Conservation (phyloP, 2,329 filamentous ascomycete species). For the Plectosphaerella plurivora region DNA sequence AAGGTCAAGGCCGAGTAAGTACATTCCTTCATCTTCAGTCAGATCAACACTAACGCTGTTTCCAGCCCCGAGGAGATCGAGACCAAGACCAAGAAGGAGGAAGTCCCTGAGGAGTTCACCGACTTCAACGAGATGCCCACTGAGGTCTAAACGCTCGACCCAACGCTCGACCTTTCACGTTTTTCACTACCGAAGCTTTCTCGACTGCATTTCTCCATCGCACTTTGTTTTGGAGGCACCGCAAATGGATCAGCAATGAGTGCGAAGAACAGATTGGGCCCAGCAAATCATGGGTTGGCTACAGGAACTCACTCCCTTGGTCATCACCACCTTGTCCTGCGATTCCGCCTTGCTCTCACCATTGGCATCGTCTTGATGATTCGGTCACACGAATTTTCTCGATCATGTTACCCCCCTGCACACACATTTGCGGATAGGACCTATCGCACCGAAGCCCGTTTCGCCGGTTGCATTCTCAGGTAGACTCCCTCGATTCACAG, state of each 20-base stretch:
- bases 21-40: neutral
- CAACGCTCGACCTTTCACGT: neutral
- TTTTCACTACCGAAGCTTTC: too few species aligned
- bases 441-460: too few species aligned
- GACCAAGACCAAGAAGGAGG: constrained; percentile 8
- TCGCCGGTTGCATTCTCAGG: too few species aligned
- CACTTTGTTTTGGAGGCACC: neutral
- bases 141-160: neutral
- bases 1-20: neutral
- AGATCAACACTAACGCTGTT: neutral
- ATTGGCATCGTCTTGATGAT: too few species aligned
- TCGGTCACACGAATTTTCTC: too few species aligned
- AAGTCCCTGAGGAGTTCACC: constrained; percentile 15
- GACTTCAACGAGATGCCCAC: neutral
- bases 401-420: too few species aligned
- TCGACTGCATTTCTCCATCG: too few species aligned
- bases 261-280: neutral
- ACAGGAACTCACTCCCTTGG: neutral
- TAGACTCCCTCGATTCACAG: too few species aligned
- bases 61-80: constrained; percentile 12
- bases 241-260: too few species aligned
- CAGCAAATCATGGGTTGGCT: neutral
- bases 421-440: too few species aligned
- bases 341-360: neutral
- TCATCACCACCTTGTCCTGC: neutral